Percentiles rank a stretch among this genome's conserved stretches.
phyloP scores from a whole-genome alignment of 164 flowering plant genomes.

The Magnolia changhungtana region DNA sequence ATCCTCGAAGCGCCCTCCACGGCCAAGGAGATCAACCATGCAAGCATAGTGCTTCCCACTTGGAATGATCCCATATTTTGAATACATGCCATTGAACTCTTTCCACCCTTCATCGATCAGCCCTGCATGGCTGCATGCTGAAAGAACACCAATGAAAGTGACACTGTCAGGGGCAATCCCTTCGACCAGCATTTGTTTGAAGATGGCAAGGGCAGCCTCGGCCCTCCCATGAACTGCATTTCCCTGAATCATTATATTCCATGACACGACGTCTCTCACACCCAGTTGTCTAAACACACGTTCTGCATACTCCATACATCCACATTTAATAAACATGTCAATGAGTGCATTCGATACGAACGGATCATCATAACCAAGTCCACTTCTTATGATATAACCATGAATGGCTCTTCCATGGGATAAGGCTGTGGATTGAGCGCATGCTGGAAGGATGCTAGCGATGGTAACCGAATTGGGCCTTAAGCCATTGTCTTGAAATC shows the following conservation, averaged over 20 bases:
- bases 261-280: conserved; percentile 21
- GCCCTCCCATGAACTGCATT: conserved; percentile 23
- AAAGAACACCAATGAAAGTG: conserved; percentile 28
- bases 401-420: conserved; percentile 29
- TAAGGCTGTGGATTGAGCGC: conserved; percentile 25
- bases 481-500: conserved; percentile 23
- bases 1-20: conserved; percentile 19
- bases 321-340: conserved; percentile 30
- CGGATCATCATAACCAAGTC: conserved; percentile 14
- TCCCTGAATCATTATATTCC: conserved; percentile 34
- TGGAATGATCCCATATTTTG: conserved; percentile 23
- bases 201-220: conserved; percentile 18
- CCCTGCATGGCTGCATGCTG: conserved; percentile 28
- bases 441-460: conserved; percentile 30
- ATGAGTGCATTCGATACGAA: conserved; percentile 25
- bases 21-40: conserved; percentile 32
- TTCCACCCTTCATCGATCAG: conserved; percentile 28
- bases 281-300: conserved; percentile 17
- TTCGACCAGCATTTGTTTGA: conserved; percentile 23
- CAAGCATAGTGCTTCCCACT: conserved; percentile 27
- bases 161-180: conserved; percentile 17
- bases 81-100: conserved; percentile 21
- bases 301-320: conserved; percentile 22
- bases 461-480: conserved; percentile 31
- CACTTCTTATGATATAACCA: conserved; percentile 21